Conservation (phyloP, 345 rosid species). For the Euphorbia peplus region DNA sequence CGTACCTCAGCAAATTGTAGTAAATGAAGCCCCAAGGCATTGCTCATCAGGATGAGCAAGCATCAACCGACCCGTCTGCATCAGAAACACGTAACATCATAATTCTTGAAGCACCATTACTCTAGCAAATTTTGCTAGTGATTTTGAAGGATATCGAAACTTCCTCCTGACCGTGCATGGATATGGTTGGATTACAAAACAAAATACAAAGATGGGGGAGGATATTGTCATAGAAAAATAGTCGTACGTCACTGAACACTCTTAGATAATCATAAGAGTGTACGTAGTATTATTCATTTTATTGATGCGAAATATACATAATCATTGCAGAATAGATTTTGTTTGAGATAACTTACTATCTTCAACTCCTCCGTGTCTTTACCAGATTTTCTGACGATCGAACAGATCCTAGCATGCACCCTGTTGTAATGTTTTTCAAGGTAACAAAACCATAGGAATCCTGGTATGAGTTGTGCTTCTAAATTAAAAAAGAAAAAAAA, state of each 20-base stretch:
- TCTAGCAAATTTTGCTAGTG: too few relatives aligned
- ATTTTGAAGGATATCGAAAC: not conserved
- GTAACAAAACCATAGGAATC: conserved; percentile 14
- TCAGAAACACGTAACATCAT: not conserved
- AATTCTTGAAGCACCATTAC: not conserved
- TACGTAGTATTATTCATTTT: too few relatives aligned
- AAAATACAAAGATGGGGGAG: not conserved
- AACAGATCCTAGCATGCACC: conserved; percentile 99
- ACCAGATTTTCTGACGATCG: conserved; percentile 90
- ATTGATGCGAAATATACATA: too few relatives aligned
- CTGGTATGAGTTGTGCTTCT: not conserved
- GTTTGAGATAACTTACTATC: conserved; percentile 51
- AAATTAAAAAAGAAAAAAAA: not conserved
- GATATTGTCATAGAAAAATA: not conserved
- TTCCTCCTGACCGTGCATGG: not conserved
- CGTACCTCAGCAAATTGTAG: conserved; percentile 82
- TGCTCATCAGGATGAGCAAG: conserved; percentile 73
- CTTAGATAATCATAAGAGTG: not conserved
- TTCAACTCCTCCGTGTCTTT: conserved; percentile 73
- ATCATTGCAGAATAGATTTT: too few relatives aligned
- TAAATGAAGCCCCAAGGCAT: conserved; percentile 73
- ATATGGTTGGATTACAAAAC: not conserved
- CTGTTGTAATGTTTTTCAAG: conserved; percentile 40
- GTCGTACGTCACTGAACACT: not conserved
- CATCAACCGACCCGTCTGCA: conserved; percentile 50